A percentile compares a stretch with the other conserved stretches of the same genome.
Evolutionary conservation across 768 basidiomycete species (phyloP).

Genomic region (Pulveroboletus sp.): DNA sequence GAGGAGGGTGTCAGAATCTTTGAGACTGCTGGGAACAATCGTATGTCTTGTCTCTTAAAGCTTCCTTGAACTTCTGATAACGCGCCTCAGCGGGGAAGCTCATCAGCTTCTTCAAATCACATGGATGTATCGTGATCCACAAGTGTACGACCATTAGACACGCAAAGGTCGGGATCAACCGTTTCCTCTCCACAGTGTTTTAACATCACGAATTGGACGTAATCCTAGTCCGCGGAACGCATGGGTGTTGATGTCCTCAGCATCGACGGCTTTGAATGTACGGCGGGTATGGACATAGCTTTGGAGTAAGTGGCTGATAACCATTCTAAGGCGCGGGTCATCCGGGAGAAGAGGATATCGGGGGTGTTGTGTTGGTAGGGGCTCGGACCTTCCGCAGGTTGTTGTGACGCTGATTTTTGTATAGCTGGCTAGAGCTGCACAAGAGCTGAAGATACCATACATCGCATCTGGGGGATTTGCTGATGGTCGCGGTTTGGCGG

Average conservation of each 20-base stretch:
- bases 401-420: not conserved
- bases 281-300: constrained; percentile 14
- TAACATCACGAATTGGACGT: not conserved
- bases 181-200: constrained; percentile 3
- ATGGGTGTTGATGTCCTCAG: constrained; percentile 84
- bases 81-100: constrained; percentile 59
- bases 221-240: constrained; percentile 52
- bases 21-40: constrained; percentile 91
- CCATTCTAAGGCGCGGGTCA: constrained; percentile 74
- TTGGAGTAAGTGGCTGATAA: constrained; percentile 5
- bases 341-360: constrained; percentile 92
- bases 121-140: constrained; percentile 77
- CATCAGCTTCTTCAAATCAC: constrained; percentile 77
- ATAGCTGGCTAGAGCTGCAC: constrained; percentile 80
- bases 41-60: constrained; percentile 37
- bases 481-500: constrained; percentile 78
- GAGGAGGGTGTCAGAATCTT: constrained; percentile 87
- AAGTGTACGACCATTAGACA: constrained; percentile 87
- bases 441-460: constrained; percentile 79
- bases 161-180: constrained; percentile 53
- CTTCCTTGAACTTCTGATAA: not conserved
- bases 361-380: constrained; percentile 73
- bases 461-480: constrained; percentile 91
- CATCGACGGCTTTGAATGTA: constrained; percentile 91
- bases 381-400: not conserved